These are phyloP conservation scores for Gamarada debralockiae DNA, from an alignment of 495 filamentous ascomycete genomes.

Conservation along the genomic window DNA sequence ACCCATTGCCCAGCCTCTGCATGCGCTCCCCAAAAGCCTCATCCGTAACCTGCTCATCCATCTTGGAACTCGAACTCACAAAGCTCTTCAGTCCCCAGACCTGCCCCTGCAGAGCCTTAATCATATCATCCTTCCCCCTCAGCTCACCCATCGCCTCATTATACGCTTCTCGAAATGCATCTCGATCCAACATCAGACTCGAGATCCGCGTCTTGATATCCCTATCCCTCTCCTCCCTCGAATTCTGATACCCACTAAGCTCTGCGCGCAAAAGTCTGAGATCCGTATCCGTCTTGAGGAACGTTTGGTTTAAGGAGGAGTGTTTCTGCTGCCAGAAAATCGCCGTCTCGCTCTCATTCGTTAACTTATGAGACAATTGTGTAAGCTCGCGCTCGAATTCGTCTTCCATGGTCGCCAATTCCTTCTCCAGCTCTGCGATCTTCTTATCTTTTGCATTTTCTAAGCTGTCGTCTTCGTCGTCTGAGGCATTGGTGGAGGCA, in stretches of 20 bases:
- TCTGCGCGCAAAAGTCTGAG: slow-evolving; percentile 38
- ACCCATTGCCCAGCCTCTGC: slow-evolving; percentile 44
- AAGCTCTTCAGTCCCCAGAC: slow-evolving; percentile 51
- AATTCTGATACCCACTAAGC: slow-evolving; percentile 32
- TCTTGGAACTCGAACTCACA: slow-evolving; percentile 45
- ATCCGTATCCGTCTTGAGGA: slow-evolving; percentile 38
- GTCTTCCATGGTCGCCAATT: slow-evolving; percentile 37
- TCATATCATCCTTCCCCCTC: slow-evolving; percentile 38
- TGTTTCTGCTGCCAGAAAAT: slow-evolving; percentile 45
- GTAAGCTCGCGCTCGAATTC: slow-evolving; percentile 45
- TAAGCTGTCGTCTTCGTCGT: slow-evolving; percentile 9
- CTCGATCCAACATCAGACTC: slow-evolving; percentile 33
- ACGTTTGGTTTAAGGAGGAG: slow-evolving; percentile 36
- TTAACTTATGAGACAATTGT: slow-evolving; percentile 38
- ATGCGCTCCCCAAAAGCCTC: slow-evolving; percentile 47
- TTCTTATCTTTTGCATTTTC: slow-evolving; percentile 33
- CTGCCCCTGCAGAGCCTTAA: slow-evolving; percentile 32
- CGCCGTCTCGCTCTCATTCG: slow-evolving; percentile 39
- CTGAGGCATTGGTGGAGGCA: slow-evolving; percentile 2
- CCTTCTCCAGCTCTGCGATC: slow-evolving; percentile 40
- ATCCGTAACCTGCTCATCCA: slow-evolving; percentile 47
- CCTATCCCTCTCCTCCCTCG: slow-evolving; percentile 31
- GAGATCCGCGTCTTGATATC: slow-evolving; percentile 24
- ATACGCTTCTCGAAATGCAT: slow-evolving; percentile 39
- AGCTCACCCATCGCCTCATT: slow-evolving; percentile 33